These are phyloP conservation scores for Pseudotulostoma volvatum DNA, from an alignment of 495 filamentous ascomycete genomes.

Conservation along the genomic window DNA sequence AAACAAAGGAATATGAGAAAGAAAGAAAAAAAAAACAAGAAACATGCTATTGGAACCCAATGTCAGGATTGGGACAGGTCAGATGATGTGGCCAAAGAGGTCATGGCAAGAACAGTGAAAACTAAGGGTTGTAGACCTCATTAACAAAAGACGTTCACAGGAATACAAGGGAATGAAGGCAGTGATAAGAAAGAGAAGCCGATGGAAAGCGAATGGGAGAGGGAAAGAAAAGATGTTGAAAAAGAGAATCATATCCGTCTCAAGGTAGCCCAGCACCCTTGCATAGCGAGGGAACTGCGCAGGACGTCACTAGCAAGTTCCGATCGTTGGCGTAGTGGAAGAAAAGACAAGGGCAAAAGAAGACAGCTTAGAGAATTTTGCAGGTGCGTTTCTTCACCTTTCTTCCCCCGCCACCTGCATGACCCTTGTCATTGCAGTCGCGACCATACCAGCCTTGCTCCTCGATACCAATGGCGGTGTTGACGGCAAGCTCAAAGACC, in stretches of 20 bases:
- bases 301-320: too few relatives aligned
- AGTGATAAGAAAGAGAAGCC: conserved; percentile 11
- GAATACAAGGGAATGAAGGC: conserved; percentile 3
- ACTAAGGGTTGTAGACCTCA: conserved; percentile 7
- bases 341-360: conserved; percentile 1
- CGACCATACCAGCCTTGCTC: conserved; percentile 22
- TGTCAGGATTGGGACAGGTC: too few relatives aligned
- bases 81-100: too few relatives aligned
- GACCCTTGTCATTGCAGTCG: conserved; percentile 20
- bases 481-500: conserved; percentile 80
- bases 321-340: too few relatives aligned
- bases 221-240: conserved; percentile 10
- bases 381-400: conserved; percentile 54
- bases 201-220: conserved; percentile 9
- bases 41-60: too few relatives aligned
- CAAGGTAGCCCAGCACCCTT: too few relatives aligned
- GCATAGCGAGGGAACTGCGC: too few relatives aligned
- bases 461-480: conserved; percentile 52
- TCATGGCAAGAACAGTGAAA: background rate
- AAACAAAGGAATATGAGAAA: background rate
- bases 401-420: conserved; percentile 12
- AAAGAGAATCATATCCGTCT: too few relatives aligned
- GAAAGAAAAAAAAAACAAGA: background rate
- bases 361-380: conserved; percentile 43
- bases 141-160: conserved; percentile 9